A percentile compares a stretch with the other conserved stretches of the same genome.
Conservation (phyloP, 78 protist genomes). For the Dictyostelium intermedium region DNA sequence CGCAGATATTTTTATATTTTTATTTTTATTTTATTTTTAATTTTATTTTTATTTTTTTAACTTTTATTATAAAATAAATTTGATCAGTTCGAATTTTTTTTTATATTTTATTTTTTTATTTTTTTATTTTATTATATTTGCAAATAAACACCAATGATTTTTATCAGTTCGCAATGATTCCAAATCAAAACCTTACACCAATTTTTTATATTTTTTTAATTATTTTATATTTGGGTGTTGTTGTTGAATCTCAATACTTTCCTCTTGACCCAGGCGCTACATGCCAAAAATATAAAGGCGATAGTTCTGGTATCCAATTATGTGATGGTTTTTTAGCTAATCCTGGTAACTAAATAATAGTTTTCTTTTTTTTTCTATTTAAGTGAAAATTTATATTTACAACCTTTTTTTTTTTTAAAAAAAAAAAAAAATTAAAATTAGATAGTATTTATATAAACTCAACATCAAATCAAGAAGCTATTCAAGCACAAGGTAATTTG, state of each 20-base stretch:
- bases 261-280: not conserved
- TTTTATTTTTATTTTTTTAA: no score
- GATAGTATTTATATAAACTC: conserved; percentile 2
- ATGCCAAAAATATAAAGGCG: not conserved
- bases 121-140: not conserved
- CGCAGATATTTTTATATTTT: not conserved
- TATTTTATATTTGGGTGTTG: not conserved
- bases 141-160: not conserved
- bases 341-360: not conserved
- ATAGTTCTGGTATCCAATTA: not conserved
- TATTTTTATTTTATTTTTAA: no score
- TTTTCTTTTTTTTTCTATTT: not conserved
- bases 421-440: not conserved
- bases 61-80: no score
- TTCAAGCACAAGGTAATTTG: not conserved
- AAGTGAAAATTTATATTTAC: not conserved
- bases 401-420: not conserved
- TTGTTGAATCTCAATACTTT: not conserved
- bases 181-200: not conserved
- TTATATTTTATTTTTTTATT: not conserved
- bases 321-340: not conserved
- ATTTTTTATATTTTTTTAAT: not conserved
- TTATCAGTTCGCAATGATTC: not conserved
- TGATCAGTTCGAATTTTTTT: not conserved
- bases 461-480: not conserved